These are phyloP conservation scores for Apiospora hydei DNA, from an alignment of 2,329 filamentous ascomycete genomes.

Conservation along the genomic window DNA sequence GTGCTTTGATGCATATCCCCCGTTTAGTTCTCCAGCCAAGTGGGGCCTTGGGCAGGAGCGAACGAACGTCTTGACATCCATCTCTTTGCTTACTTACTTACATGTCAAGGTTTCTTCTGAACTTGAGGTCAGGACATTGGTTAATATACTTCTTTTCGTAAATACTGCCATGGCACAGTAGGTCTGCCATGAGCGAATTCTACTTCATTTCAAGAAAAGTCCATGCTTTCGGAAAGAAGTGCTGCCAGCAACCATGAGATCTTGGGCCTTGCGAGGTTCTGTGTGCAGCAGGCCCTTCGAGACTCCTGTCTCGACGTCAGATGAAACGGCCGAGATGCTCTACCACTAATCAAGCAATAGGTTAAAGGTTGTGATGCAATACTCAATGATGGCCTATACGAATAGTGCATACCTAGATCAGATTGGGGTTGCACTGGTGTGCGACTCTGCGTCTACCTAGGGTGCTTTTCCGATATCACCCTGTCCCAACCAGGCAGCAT, in stretches of 20 bases:
- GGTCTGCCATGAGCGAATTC: background rate
- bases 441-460: background rate
- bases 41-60: background rate
- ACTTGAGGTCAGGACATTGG: background rate
- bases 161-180: background rate
- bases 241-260: background rate
- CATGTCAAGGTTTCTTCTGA: no score
- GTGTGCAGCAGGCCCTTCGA: background rate
- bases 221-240: background rate
- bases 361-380: background rate
- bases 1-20: slow-evolving; percentile 13
- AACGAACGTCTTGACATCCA: no score
- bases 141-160: background rate
- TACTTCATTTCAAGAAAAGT: background rate
- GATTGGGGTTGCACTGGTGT: background rate
- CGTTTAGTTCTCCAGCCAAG: background rate
- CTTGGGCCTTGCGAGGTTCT: background rate
- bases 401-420: background rate
- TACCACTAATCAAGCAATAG: background rate
- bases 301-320: background rate
- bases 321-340: background rate
- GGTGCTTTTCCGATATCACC: background rate
- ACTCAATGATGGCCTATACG: background rate
- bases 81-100: background rate
- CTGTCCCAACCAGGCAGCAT: background rate